Conservation (phyloP, 2,329 filamentous ascomycete species). For the Metarhizium brunneum region DNA sequence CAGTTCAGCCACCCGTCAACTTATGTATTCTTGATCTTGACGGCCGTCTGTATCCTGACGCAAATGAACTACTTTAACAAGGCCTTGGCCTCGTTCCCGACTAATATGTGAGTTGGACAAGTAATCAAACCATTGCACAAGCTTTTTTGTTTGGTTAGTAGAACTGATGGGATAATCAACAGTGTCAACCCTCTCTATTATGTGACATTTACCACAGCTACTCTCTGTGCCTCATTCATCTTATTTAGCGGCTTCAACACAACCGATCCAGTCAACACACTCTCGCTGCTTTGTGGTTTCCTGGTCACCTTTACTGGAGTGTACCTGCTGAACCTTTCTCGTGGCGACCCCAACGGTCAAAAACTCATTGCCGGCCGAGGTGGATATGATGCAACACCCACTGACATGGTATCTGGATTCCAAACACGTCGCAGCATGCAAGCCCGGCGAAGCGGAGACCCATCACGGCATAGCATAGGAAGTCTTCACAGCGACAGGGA, state of each 20-base stretch:
- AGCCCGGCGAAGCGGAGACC: conserved; percentile 62
- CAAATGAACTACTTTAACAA: conserved; percentile 99
- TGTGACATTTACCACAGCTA: conserved; percentile 93
- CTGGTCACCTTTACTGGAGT: conserved; percentile 92
- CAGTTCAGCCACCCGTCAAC: conserved; percentile 93
- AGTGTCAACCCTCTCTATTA: conserved; percentile 97
- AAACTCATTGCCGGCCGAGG: conserved; percentile 51
- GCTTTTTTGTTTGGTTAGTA: not conserved
- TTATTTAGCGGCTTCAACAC: conserved; percentile 96
- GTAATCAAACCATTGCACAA: not conserved
- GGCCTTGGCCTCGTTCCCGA: conserved; percentile 90
- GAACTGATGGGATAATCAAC: not conserved
- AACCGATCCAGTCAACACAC: conserved; percentile 79
- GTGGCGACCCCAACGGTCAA: conserved; percentile 76
- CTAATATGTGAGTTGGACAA: conserved; percentile 69
- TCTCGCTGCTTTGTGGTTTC: conserved; percentile 88
- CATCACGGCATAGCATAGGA: conserved; percentile 54
- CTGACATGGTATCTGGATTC: conserved; percentile 80
- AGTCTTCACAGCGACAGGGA: conserved; percentile 62
- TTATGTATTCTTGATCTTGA: conserved; percentile 94
- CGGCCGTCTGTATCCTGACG: conserved; percentile 85
- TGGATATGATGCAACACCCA: conserved; percentile 72
- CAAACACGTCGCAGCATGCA: conserved; percentile 94
- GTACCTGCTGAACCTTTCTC: conserved; percentile 91
- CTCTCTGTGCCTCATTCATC: conserved; percentile 89